Percentiles rank a stretch among this genome's conserved stretches.
Evolutionary conservation across 2,329 filamentous ascomycete species (phyloP).

Genomic region (Diaporthe vexans): DNA sequence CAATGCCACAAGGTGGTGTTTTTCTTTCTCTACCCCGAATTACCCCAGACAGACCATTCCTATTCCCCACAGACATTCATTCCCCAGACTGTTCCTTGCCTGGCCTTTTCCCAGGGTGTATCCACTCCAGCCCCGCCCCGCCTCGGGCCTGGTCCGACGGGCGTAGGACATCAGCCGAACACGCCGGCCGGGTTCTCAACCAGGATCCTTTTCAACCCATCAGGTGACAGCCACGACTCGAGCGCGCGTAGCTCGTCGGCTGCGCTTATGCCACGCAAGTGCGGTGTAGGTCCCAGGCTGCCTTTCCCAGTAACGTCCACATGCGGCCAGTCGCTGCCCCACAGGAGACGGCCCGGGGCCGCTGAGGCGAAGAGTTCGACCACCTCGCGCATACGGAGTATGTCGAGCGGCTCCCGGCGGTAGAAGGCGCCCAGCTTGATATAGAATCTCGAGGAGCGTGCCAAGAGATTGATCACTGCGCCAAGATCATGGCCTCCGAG

Average conservation of each 20-base stretch:
- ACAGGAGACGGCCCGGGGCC: neutral
- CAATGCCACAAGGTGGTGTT: neutral
- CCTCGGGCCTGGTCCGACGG: too few species aligned
- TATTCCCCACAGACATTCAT: neutral
- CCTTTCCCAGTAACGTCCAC: neutral
- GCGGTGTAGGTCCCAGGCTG: neutral
- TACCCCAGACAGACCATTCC: neutral
- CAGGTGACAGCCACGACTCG: conserved; percentile 6
- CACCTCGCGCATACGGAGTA: neutral
- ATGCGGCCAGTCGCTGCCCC: conserved; percentile 18
- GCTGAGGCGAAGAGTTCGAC: conserved; percentile 2
- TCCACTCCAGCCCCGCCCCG: too few species aligned
- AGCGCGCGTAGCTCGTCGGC: conserved; percentile 2
- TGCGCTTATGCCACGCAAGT: neutral
- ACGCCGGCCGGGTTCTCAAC: neutral
- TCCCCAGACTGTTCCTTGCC: neutral
- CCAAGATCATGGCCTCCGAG: neutral
- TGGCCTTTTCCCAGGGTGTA: too few species aligned
- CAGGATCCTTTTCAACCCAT: neutral
- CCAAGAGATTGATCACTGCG: neutral
- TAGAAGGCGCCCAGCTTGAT: conserved; percentile 14
- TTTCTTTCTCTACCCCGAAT: neutral
- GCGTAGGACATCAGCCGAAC: conserved; percentile 5
- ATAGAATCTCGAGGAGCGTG: neutral
- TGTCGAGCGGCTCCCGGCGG: conserved; percentile 7